These are phyloP conservation scores for Psilocybe cyanescens DNA, from an alignment of 768 basidiomycete species.

Conservation along the genomic window DNA sequence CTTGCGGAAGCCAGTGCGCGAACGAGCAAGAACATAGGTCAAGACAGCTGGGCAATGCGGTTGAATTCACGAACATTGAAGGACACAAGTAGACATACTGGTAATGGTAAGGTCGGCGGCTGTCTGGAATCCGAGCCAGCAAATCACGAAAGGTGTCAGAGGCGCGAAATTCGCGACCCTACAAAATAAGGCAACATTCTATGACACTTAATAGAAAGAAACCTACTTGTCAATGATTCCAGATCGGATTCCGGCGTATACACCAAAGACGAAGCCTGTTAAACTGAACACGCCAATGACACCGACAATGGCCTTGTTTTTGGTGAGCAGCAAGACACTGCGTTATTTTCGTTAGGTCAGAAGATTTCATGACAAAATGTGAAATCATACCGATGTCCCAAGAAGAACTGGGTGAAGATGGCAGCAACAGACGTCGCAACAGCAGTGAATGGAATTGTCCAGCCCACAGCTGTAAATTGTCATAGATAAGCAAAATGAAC, in stretches of 20 bases:
- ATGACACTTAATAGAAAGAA: constrained; percentile 26
- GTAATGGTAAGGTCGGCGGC: constrained; percentile 47
- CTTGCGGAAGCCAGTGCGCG: constrained; percentile 52
- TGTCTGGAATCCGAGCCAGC: constrained; percentile 53
- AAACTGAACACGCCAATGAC: constrained; percentile 40
- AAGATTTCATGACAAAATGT: too few species aligned
- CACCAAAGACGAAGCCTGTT: constrained; percentile 45
- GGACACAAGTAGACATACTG: constrained; percentile 30
- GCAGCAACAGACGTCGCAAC: constrained; percentile 49
- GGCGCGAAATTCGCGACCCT: constrained; percentile 44
- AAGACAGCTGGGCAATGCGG: constrained; percentile 22
- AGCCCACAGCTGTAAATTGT: constrained; percentile 37
- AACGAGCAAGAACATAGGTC: constrained; percentile 38
- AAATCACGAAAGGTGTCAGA: constrained; percentile 45
- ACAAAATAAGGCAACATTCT: not conserved
- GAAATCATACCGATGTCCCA: constrained; percentile 45
- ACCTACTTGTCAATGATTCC: constrained; percentile 46
- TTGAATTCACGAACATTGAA: not conserved
- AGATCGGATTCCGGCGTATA: constrained; percentile 44
- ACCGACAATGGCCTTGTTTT: constrained; percentile 34
- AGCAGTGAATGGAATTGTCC: constrained; percentile 57
- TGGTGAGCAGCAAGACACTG: constrained; percentile 40
- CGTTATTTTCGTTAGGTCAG: not conserved
- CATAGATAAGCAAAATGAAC: not conserved
- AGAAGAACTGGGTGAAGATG: constrained; percentile 51